Base-by-base conservation (phyloP, 768 basidiomycete genomes). In the Postia placenta region DNA sequence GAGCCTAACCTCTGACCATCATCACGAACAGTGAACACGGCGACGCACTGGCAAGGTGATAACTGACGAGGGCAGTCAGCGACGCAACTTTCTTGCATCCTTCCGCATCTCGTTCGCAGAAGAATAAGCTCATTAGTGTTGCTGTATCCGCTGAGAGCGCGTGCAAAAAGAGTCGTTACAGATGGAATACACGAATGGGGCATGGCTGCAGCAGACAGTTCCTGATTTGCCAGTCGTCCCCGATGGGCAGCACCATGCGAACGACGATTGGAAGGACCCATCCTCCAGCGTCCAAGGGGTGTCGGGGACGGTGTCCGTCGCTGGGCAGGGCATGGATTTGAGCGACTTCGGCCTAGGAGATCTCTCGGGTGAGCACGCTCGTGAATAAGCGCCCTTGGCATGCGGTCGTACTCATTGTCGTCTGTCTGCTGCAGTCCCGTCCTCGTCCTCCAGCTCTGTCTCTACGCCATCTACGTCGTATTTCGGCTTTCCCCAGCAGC, bases 101-200 rank as follows among this genome's bases (percentile, higher is more conserved):
- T 66, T 62, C 63, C 55, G 64, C 64, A 60, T 64, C 52, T 51
- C 43, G 57, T 69, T 64, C 66, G 67, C 63, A 62, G 66, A 68
- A 67, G 69, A 72, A 71, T 72, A 72, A 71, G 69, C 70, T 64
- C 51, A 61, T 65, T 48, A 70, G 65, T 64, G 63, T 67, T 69
- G 59, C 68, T 64, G 62, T 64, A 60, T 53, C 66, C 68, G 69
- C 68, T 70, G 64, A 71, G 69, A 70, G 59, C 63, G 61, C 64
- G 59, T 54, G 66, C 67, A 67, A 73, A 61, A 64, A 64, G 64
- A 68, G 65, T 62, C 63, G 60, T 60, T 64, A 69, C 73, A 67
- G 64, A 74, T 75, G 73, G 67, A 67, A 53, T 75, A 68, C 67
- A 61, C 71, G 61, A 70, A 65, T 68, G 67, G 61, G 55, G 63